Conservation (phyloP, 169 alveolate species). For the Cyclospora cayetanensis region DNA sequence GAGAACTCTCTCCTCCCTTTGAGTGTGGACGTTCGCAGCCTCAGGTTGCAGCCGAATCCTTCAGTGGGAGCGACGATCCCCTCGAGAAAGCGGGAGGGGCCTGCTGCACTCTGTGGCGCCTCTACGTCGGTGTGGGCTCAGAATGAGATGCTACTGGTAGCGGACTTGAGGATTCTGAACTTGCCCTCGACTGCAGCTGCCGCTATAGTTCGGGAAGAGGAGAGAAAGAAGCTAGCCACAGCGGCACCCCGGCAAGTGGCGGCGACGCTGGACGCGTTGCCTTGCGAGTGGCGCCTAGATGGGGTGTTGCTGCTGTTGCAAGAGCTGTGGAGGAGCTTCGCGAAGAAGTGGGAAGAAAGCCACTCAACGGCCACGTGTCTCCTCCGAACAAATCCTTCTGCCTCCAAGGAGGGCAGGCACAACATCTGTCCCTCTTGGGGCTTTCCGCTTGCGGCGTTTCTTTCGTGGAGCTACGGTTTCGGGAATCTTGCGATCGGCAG, state of each 20-base stretch:
- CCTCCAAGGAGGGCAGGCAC: no score
- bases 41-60: neutral
- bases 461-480: slow-evolving; percentile 8
- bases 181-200: slow-evolving; percentile 14
- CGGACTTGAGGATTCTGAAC: neutral
- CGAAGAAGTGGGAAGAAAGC: neutral
- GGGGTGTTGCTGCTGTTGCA: slow-evolving; percentile 53
- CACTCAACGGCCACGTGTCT: neutral
- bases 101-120: no score
- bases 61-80: neutral
- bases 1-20: neutral
- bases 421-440: slow-evolving; percentile 9
- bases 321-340: slow-evolving; percentile 25
- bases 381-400: neutral
- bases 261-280: slow-evolving; percentile 17
- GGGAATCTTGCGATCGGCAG: neutral
- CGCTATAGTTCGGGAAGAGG: neutral
- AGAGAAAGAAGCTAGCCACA: neutral
- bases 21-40: neutral
- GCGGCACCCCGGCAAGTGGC: neutral
- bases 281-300: neutral
- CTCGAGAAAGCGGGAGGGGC: no score
- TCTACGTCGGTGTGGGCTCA: neutral
- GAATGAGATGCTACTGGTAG: neutral
- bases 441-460: slow-evolving; percentile 9